These are phyloP conservation scores for Penicillium sp. DNA, from an alignment of 2,329 filamentous ascomycete species.

Conservation along the genomic window DNA sequence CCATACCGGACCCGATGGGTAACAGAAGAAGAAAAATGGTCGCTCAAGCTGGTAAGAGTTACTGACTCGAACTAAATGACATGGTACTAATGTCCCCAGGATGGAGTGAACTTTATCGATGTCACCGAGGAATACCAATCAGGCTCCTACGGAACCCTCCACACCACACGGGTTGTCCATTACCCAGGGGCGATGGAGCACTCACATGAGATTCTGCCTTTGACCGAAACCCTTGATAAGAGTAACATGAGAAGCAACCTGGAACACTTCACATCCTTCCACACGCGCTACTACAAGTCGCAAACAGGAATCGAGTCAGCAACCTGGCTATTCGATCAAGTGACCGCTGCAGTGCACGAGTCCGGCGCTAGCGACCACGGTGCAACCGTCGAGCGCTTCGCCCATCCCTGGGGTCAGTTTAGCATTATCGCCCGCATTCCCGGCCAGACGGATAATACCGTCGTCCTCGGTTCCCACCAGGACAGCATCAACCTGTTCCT, in stretches of 20 bases:
- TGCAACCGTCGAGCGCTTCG: constrained; percentile 70
- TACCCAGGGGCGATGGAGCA: constrained; percentile 68
- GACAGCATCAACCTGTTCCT: constrained; percentile 94
- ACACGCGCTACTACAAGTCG: constrained; percentile 59
- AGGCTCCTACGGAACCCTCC: constrained; percentile 56
- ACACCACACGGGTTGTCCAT: constrained; percentile 47
- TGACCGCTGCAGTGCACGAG: constrained; percentile 67
- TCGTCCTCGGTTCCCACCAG: constrained; percentile 88
- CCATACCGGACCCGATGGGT: constrained; percentile 82
- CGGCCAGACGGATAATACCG: constrained; percentile 76
- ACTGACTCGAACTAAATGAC: not conserved
- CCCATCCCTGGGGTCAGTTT: constrained; percentile 83
- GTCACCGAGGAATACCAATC: constrained; percentile 68
- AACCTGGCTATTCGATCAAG: constrained; percentile 76
- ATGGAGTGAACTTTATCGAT: constrained; percentile 88
- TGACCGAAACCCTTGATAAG: constrained; percentile 70
- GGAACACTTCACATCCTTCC: constrained; percentile 62
- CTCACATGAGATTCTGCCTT: constrained; percentile 63
- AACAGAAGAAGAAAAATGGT: constrained; percentile 94
- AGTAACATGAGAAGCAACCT: constrained; percentile 74
- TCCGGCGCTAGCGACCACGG: constrained; percentile 66
- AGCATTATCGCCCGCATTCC: constrained; percentile 91
- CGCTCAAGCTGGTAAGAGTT: constrained; percentile 68
- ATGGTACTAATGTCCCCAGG: constrained; percentile 47
- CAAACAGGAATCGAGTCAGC: constrained; percentile 75